Evolutionary conservation across 192 early-diverging fungal genomes (phyloP).

Genomic region (Coemansia sp.): DNA sequence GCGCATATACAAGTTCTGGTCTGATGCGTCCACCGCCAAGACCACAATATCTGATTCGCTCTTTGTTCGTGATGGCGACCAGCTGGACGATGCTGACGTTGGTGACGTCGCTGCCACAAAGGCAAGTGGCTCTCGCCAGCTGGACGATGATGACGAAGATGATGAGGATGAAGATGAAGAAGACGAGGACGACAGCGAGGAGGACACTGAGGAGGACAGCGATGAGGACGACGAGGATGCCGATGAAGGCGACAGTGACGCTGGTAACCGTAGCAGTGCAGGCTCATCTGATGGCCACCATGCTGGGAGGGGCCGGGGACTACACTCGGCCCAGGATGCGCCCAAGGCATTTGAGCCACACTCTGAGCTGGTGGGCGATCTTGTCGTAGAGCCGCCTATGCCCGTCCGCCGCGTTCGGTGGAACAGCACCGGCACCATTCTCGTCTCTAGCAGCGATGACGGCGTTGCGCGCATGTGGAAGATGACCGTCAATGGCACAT

Average conservation of each 20-base stretch:
- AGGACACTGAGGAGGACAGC: constrained; percentile 19
- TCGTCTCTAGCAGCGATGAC: constrained; percentile 52
- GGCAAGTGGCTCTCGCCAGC: neutral
- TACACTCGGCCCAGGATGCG: neutral
- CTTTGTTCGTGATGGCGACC: constrained; percentile 41
- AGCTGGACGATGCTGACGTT: constrained; percentile 8
- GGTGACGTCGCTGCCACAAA: neutral
- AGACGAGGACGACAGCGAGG: constrained; percentile 12
- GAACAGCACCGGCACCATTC: constrained; percentile 54
- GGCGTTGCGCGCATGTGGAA: constrained; percentile 53
- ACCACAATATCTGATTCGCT: constrained; percentile 28
- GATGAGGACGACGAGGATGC: constrained; percentile 8
- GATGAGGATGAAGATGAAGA: neutral
- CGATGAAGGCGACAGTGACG: constrained; percentile 15
- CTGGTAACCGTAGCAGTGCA: neutral
- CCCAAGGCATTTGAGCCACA: constrained; percentile 18
- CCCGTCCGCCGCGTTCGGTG: constrained; percentile 52
- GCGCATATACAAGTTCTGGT: constrained; percentile 57
- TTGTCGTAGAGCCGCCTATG: constrained; percentile 29
- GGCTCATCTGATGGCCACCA: neutral
- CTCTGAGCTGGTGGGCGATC: constrained; percentile 45
- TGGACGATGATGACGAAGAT: neutral
- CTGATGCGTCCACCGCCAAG: constrained; percentile 26
- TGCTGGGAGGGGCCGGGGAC: neutral
- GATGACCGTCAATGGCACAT: constrained; percentile 46